phyloP scores from a whole-genome alignment of 2,329 filamentous ascomycete genomes.

The Colletotrichum godetiae region DNA sequence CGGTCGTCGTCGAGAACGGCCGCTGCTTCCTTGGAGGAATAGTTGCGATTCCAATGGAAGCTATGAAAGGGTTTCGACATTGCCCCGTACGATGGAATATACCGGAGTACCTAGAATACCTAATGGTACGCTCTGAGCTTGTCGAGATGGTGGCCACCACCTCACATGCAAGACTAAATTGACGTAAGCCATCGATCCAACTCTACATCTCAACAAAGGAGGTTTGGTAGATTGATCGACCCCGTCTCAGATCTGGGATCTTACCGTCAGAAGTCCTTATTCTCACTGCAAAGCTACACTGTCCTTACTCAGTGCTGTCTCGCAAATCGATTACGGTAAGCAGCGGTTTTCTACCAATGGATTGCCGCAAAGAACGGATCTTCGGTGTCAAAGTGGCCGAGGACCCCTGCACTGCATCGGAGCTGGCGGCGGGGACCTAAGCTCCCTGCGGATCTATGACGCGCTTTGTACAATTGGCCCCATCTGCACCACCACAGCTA shows the following conservation, averaged over 20 bases:
- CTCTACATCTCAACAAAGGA: not conserved
- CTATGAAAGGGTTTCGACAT: too few relatives aligned
- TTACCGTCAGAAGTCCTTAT: not conserved
- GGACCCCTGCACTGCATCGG: constrained; percentile 9
- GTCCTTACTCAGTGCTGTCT: too few relatives aligned
- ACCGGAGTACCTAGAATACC: too few relatives aligned
- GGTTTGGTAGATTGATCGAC: not conserved
- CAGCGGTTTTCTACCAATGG: not conserved
- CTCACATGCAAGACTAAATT: constrained; percentile 2
- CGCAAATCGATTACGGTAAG: too few relatives aligned
- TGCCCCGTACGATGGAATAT: too few relatives aligned
- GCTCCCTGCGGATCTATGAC: constrained; percentile 30
- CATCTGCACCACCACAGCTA: not conserved
- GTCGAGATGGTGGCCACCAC: not conserved
- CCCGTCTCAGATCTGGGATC: not conserved
- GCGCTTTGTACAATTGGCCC: constrained; percentile 14
- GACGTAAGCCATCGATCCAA: not conserved
- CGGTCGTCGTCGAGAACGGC: too few relatives aligned
- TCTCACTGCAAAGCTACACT: not conserved
- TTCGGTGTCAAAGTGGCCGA: constrained; percentile 19
- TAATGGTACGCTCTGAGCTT: not conserved
- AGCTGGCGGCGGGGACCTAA: not conserved
- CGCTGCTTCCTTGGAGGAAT: too few relatives aligned
- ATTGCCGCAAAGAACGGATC: not conserved
- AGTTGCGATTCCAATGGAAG: too few relatives aligned